Conservation (phyloP, 2,329 filamentous ascomycete species). For the Diaporthe citrichinensis region DNA sequence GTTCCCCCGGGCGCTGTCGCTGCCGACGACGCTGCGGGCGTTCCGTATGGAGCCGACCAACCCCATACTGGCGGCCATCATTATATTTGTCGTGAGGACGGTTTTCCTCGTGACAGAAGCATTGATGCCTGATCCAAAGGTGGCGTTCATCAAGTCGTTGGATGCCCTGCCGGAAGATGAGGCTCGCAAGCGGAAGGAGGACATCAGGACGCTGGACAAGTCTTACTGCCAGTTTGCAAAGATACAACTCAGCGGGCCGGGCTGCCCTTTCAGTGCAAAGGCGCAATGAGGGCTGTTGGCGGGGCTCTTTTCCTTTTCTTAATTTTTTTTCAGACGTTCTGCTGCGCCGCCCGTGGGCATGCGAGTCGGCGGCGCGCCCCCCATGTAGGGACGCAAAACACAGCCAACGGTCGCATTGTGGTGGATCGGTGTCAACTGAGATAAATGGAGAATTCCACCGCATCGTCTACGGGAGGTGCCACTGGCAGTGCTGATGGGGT, state of each 20-base stretch:
- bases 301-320: too few species aligned
- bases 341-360: not conserved
- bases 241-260: not conserved
- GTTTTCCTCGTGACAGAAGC: not conserved
- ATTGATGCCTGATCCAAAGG: conserved; percentile 6
- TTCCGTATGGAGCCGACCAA: conserved; percentile 9
- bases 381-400: not conserved
- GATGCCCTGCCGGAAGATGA: not conserved
- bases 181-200: not conserved
- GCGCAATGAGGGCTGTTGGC: not conserved
- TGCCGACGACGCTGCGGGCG: conserved; percentile 9
- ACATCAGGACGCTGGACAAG: conserved; percentile 7
- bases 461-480: not conserved
- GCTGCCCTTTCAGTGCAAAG: conserved; percentile 3
- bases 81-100: not conserved
- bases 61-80: not conserved
- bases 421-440: not conserved
- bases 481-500: not conserved
- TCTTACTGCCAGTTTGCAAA: not conserved
- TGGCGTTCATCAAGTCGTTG: conserved; percentile 6
- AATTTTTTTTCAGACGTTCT: not conserved
- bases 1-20: conserved; percentile 4
- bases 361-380: not conserved
- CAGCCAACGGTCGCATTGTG: not conserved
- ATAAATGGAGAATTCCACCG: not conserved